Conservation (phyloP, 345 rosid species). For the Lepidium aucheri region DNA sequence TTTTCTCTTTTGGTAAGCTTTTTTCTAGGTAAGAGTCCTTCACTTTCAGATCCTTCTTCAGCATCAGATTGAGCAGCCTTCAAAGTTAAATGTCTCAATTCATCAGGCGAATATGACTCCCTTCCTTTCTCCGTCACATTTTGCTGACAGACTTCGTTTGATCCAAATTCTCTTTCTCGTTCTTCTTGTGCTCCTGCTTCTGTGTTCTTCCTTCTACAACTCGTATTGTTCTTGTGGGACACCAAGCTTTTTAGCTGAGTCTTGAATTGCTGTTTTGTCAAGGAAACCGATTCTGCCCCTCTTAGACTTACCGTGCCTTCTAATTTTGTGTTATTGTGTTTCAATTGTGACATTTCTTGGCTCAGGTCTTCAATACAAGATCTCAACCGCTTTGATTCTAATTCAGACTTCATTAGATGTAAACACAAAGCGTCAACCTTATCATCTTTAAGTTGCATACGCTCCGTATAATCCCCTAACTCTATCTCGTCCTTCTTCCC, state of each 20-base stretch:
- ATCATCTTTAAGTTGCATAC: slow-evolving; percentile 74
- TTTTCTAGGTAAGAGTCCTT: not conserved
- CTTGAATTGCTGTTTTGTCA: slow-evolving; percentile 35
- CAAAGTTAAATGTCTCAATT: slow-evolving; percentile 25
- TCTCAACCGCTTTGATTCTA: slow-evolving; percentile 63
- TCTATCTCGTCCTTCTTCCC: slow-evolving; percentile 65
- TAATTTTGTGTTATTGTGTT: slow-evolving; percentile 47
- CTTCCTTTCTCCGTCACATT: slow-evolving; percentile 27
- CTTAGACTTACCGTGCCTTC: slow-evolving; percentile 40
- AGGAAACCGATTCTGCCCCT: slow-evolving; percentile 41
- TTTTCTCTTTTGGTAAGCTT: not conserved
- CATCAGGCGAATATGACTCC: slow-evolving; percentile 55
- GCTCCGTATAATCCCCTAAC: slow-evolving; percentile 60
- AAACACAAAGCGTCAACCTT: slow-evolving; percentile 66
- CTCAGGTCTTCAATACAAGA: slow-evolving; percentile 55
- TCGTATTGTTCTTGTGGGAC: slow-evolving; percentile 26
- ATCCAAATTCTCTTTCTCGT: slow-evolving; percentile 22
- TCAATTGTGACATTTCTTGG: slow-evolving; percentile 49
- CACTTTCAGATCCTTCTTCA: slow-evolving; percentile 39
- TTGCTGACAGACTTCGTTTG: slow-evolving; percentile 20
- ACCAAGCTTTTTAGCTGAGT: slow-evolving; percentile 26
- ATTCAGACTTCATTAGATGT: slow-evolving; percentile 65
- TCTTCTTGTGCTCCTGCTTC: slow-evolving; percentile 33
- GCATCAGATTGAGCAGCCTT: slow-evolving; percentile 29
- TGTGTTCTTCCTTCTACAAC: slow-evolving; percentile 31